phyloP scores from a whole-genome alignment of 805 yeast genomes.

The Metschnikowia corniflorae region DNA sequence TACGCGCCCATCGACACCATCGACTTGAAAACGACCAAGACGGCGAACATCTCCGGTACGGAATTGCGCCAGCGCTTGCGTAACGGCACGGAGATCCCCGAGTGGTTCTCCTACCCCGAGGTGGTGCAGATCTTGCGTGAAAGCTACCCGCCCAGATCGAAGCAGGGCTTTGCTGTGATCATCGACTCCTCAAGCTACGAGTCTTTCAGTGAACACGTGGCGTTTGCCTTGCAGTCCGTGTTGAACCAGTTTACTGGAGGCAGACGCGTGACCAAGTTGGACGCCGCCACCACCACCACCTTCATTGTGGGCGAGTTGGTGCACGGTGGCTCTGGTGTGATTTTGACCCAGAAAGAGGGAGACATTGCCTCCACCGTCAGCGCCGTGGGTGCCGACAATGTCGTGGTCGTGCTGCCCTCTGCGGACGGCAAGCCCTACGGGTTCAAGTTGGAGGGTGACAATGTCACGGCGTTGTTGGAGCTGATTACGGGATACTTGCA shows the following conservation, averaged over 20 bases:
- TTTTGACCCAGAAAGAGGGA: slow-evolving; percentile 40
- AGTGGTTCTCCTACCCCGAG: slow-evolving; percentile 96
- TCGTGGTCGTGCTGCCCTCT: slow-evolving; percentile 40
- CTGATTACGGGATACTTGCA: slow-evolving; percentile 70
- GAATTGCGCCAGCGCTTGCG: slow-evolving; percentile 85
- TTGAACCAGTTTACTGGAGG: slow-evolving; percentile 87
- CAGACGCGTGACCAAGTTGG: slow-evolving; percentile 65
- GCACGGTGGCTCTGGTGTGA: slow-evolving; percentile 90
- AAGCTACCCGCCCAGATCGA: slow-evolving; percentile 85
- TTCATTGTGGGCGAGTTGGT: slow-evolving; percentile 72
- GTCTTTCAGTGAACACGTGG: slow-evolving; percentile 42
- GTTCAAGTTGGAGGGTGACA: slow-evolving; percentile 11
- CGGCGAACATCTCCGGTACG: slow-evolving; percentile 91
- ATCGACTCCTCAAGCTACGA: slow-evolving; percentile 24
- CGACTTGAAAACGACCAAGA: slow-evolving; percentile 64
- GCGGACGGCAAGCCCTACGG: slow-evolving; percentile 14
- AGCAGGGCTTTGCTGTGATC: slow-evolving; percentile 83
- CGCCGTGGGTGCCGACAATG: slow-evolving; percentile 47
- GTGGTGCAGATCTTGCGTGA: slow-evolving; percentile 89
- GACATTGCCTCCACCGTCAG: slow-evolving; percentile 42
- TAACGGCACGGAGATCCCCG: slow-evolving; percentile 87
- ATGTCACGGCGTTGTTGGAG: slow-evolving; percentile 50
- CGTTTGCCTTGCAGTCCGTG: slow-evolving; percentile 83
- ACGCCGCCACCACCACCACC: slow-evolving; percentile 47
- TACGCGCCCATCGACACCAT: slow-evolving; percentile 94